Base-by-base conservation (phyloP, 1,139 yeast genomes). In the Pichiaceae sp. region DNA sequence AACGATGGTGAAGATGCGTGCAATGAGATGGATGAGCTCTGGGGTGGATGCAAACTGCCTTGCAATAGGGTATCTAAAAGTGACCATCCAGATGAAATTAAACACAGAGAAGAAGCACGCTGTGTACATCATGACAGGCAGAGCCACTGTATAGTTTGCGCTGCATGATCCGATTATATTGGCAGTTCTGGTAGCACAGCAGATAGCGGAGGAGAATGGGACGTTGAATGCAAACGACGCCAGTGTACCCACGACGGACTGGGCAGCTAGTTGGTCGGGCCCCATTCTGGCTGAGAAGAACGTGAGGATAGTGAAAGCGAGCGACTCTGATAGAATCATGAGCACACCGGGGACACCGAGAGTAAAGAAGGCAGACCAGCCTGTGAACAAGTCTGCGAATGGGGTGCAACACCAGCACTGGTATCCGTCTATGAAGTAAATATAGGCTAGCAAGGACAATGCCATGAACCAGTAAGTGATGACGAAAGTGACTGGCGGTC, bases 151-250 rank as follows among this genome's bases (percentile, higher is more conserved):
- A 47, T 82, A 75, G 39, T 73, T 75, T 19, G 29, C 21, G 6
- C 54, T 49, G 25, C 38, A 39, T 0, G 87, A 93, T 5, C 96
- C 96, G 37, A 87, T 75, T 45, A 82, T 81, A 55, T 83, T 85
- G 25, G 95, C 95, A 31, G 86, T 78, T 57, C 96, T 69, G 0
- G 95, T 86, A 1, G 93, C 77, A 3, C 87, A 69, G 2, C 94
- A 91, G 31, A 86, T 84, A 26, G 93, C 81, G 4, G 84, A 76
- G 0, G 95, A 85, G 63, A 85, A 87, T 7, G 96, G 95, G 14
- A 84, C 68, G 76, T 85, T 87, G 52, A 83, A 87, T 1, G 87
- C 68, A 34, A 87, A 64, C 3, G 91, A 79, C 1, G 93, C 86
- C 38, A 83, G 66, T 3, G 93, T 79, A n/a, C 87, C 72, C 0